Evolutionary conservation across 2,329 filamentous ascomycete species (phyloP).

Genomic region (Sporothrix euskadiensis): DNA sequence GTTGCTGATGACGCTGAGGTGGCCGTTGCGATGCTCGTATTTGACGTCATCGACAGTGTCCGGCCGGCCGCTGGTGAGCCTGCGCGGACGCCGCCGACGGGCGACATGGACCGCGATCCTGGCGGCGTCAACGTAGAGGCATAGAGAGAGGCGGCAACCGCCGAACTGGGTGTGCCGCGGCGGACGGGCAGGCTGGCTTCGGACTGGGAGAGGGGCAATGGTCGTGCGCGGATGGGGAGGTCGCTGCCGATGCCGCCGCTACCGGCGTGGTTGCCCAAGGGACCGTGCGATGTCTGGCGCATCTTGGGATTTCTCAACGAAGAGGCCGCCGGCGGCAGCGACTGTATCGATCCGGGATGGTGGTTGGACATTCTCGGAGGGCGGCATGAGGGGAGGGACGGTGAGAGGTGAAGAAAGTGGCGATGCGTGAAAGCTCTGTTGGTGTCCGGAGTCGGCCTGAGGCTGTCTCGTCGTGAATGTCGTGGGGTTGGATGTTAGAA

Average conservation of each 20-base stretch:
- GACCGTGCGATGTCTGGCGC: slow-evolving; percentile 52
- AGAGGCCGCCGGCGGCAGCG: slow-evolving; percentile 68
- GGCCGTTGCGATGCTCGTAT: slow-evolving; percentile 35
- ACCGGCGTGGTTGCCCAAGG: neutral
- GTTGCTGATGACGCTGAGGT: neutral
- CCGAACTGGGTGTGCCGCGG: slow-evolving; percentile 58
- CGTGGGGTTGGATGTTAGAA: neutral
- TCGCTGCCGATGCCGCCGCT: neutral
- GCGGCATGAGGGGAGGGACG: slow-evolving; percentile 59
- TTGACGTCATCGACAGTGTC: slow-evolving; percentile 51
- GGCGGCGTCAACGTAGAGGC: slow-evolving; percentile 67
- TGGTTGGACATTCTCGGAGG: slow-evolving; percentile 62
- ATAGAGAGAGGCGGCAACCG: slow-evolving; percentile 60
- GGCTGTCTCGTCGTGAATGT: neutral
- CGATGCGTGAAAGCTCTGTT: neutral
- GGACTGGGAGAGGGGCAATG: slow-evolving; percentile 50
- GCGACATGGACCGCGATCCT: slow-evolving; percentile 67
- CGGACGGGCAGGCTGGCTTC: slow-evolving; percentile 54
- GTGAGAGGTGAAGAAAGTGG: neutral
- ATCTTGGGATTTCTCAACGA: slow-evolving; percentile 60
- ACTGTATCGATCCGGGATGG: slow-evolving; percentile 66
- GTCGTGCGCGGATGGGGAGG: slow-evolving; percentile 21
- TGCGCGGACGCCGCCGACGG: slow-evolving; percentile 51
- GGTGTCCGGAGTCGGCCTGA: neutral
- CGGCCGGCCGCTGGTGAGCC: slow-evolving; percentile 54